phyloP scores from a whole-genome alignment of 2,329 filamentous ascomycete species.

The Aspergillus ochraceus region DNA sequence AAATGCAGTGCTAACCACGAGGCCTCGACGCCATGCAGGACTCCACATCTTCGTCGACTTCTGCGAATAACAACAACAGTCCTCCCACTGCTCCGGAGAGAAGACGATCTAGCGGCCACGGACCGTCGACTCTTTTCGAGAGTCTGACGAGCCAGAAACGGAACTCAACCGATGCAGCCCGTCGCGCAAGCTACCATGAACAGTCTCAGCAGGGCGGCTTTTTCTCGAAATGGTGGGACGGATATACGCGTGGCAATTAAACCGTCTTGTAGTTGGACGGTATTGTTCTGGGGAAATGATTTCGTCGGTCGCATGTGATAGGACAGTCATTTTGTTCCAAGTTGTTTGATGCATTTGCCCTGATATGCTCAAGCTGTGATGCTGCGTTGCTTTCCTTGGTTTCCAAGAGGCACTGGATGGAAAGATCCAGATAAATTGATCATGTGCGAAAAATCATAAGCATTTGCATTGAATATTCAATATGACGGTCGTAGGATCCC shows the following conservation, averaged over 20 bases:
- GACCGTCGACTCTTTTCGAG: constrained; percentile 21
- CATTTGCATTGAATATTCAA: background rate
- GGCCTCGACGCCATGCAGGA: constrained; percentile 16
- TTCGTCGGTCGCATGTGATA: background rate
- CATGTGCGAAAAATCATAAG: background rate
- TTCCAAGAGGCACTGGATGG: background rate
- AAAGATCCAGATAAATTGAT: background rate
- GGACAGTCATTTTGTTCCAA: background rate
- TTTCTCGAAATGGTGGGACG: constrained; percentile 43
- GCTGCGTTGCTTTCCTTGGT: background rate
- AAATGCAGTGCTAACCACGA: background rate
- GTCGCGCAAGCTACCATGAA: constrained; percentile 48
- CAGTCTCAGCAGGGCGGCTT: constrained; percentile 41
- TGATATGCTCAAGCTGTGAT: no score
- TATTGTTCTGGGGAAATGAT: background rate
- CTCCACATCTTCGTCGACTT: constrained; percentile 31
- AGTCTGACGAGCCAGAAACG: constrained; percentile 48
- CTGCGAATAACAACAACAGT: constrained; percentile 16
- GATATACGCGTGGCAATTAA: constrained; percentile 34
- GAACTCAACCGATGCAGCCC: constrained; percentile 32
- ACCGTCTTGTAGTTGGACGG: background rate
- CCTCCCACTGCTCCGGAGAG: constrained; percentile 24
- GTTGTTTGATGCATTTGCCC: background rate
- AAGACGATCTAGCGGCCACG: constrained; percentile 30
- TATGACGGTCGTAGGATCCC: background rate